A percentile compares a stretch with the other conserved stretches of the same genome.
Conservation (phyloP, 1,284 basidiomycete genomes). For the Heterobasidion occidentale region DNA sequence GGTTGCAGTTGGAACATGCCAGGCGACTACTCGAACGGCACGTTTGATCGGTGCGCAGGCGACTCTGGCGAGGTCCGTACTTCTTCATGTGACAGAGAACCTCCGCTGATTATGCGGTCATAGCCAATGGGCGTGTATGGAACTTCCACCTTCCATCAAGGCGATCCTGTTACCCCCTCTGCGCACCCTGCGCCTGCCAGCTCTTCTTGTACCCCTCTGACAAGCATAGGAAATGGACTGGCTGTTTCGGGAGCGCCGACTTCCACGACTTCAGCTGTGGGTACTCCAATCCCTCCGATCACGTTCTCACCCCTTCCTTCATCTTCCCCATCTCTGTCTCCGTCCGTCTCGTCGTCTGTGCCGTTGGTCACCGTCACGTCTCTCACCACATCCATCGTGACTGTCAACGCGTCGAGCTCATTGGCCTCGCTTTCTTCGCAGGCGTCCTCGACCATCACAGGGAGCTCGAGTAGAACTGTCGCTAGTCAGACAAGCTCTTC, state of each 20-base stretch:
- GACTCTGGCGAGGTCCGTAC: constrained; percentile 24
- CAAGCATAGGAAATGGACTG: constrained; percentile 7
- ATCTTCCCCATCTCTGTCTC: background rate
- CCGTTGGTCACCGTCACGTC: background rate
- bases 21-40: constrained; percentile 46
- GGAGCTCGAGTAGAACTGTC: background rate
- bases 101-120: background rate
- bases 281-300: background rate
- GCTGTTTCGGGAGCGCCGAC: constrained; percentile 1
- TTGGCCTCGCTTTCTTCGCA: background rate
- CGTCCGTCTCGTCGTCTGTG: background rate
- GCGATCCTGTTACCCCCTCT: constrained; percentile 40
- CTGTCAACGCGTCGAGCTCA: background rate
- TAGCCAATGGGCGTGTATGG: constrained; percentile 56
- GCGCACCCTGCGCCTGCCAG: constrained; percentile 31
- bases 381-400: background rate
- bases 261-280: background rate
- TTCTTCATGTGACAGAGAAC: background rate
- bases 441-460: background rate
- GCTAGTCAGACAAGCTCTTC: background rate
- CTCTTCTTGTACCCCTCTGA: constrained; percentile 5
- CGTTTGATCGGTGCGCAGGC: constrained; percentile 50
- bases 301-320: background rate
- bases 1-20: constrained; percentile 69
- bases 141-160: constrained; percentile 52